phyloP scores from a whole-genome alignment of 805 yeast species.

The Grigorovia yakushimaensis region DNA sequence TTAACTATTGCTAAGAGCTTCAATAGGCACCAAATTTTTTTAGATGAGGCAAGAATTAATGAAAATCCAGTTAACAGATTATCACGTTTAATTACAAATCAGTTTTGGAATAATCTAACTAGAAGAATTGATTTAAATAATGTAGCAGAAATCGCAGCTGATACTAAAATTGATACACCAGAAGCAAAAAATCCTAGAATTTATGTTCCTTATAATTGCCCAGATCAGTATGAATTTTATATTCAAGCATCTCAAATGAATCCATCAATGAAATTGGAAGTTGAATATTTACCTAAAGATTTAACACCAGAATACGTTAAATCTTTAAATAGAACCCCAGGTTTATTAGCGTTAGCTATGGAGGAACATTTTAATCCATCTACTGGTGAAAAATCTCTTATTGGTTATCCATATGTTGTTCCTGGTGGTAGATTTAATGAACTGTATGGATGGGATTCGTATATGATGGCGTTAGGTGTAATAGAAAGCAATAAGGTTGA shows the following conservation, averaged over 20 bases:
- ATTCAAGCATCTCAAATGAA: conserved; percentile 39
- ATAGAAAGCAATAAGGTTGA: conserved; percentile 54
- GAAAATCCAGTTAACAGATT: conserved; percentile 82
- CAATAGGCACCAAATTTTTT: conserved; percentile 66
- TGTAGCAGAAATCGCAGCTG: conserved; percentile 62
- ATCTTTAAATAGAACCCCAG: conserved; percentile 74
- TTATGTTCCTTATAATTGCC: conserved; percentile 61
- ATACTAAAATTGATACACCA: conserved; percentile 61
- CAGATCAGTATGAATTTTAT: conserved; percentile 67
- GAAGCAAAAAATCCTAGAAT: conserved; percentile 60
- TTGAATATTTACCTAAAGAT: conserved; percentile 62
- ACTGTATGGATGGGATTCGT: conserved; percentile 96
- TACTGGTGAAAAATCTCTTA: conserved; percentile 39
- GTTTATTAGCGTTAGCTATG: conserved; percentile 74
- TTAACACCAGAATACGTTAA: conserved; percentile 72
- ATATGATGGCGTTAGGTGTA: conserved; percentile 81
- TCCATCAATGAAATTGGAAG: conserved; percentile 55
- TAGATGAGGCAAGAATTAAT: conserved; percentile 74
- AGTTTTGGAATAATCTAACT: conserved; percentile 75
- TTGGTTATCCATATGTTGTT: conserved; percentile 79
- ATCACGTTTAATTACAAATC: conserved; percentile 59
- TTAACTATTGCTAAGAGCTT: conserved; percentile 74
- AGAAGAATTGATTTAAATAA: conserved; percentile 55
- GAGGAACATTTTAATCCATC: conserved; percentile 41
- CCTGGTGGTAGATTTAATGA: conserved; percentile 98